phyloP scores from a whole-genome alignment of 2,329 filamentous ascomycete species.

The Raffaelea deltoideospora region DNA sequence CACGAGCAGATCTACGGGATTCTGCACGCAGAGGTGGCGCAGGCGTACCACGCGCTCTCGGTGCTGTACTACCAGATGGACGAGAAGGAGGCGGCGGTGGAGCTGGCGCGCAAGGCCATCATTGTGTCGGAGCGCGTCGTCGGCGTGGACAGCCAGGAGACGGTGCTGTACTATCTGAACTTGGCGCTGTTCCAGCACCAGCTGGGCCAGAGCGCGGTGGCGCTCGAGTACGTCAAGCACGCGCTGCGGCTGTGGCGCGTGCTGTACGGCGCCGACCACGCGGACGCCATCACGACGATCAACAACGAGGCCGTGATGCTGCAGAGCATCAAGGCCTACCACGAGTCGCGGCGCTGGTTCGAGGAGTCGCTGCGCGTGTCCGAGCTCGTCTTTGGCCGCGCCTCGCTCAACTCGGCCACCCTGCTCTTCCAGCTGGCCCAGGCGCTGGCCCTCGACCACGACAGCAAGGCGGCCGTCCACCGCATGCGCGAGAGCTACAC shows the following conservation, averaged over 20 bases:
- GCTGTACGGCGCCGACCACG: constrained; percentile 85
- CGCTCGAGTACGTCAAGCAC: constrained; percentile 81
- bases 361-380: constrained; percentile 82
- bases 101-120: constrained; percentile 89
- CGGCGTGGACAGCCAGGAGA: constrained; percentile 86
- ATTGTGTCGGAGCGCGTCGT: constrained; percentile 91
- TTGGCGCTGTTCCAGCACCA: constrained; percentile 88
- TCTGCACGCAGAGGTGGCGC: constrained; percentile 86
- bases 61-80: constrained; percentile 97
- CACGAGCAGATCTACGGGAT: constrained; percentile 99
- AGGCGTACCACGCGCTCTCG: constrained; percentile 86
- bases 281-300: constrained; percentile 94
- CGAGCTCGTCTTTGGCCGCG: constrained; percentile 75
- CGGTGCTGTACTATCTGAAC: constrained; percentile 90
- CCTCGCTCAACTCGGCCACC: constrained; percentile 85
- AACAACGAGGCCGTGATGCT: constrained; percentile 99
- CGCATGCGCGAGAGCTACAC: constrained; percentile 95
- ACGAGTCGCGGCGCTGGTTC: constrained; percentile 92
- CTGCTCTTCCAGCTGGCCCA: constrained; percentile 95
- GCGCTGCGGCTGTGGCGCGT: constrained; percentile 93
- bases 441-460: constrained; percentile 85
- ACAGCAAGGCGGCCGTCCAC: constrained; percentile 78
- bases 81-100: constrained; percentile 89
- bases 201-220: constrained; percentile 73
- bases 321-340: constrained; percentile 85